phyloP scores from a whole-genome alignment of 2,329 filamentous ascomycete genomes.

The Triangularia setosa region DNA sequence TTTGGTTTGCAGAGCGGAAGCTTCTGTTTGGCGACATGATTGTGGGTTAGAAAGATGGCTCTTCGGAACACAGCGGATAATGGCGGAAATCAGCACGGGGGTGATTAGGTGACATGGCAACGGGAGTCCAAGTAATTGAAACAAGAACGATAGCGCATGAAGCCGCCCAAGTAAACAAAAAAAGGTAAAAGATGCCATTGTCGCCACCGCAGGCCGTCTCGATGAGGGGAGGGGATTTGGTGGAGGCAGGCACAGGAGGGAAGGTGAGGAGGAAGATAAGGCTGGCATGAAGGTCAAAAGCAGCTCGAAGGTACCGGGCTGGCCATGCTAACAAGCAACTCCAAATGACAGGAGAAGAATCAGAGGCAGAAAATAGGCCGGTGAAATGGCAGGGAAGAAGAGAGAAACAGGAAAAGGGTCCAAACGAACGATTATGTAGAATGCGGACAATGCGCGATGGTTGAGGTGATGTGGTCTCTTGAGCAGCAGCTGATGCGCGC shows the following conservation, averaged over 20 bases:
- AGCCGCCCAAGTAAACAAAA: conserved; percentile 20
- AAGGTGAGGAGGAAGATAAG: conserved; percentile 4
- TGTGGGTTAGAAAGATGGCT: conserved; percentile 54
- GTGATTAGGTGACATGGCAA: conserved; percentile 14
- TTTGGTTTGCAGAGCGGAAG: conserved; percentile 30
- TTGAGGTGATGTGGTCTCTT: conserved; percentile 11
- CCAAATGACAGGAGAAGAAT: conserved; percentile 10
- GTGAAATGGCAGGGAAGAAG: conserved; percentile 9
- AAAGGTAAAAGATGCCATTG: conserved; percentile 11
- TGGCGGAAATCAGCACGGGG: conserved; percentile 1
- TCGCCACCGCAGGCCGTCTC: conserved; percentile 8
- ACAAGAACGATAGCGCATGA: conserved; percentile 20
- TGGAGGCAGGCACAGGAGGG: conserved; percentile 1
- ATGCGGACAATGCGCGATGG: not conserved
- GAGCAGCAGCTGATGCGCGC: conserved; percentile 14
- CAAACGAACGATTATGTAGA: conserved; percentile 27
- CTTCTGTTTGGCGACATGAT: conserved; percentile 50
- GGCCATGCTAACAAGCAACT: conserved; percentile 9
- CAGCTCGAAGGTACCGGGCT: conserved; percentile 10
- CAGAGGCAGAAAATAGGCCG: conserved; percentile 5
- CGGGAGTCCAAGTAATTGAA: conserved; percentile 13
- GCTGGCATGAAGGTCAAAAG: conserved; percentile 16
- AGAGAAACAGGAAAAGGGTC: conserved; percentile 16
- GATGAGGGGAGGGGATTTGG: conserved; percentile 9
- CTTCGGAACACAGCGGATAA: conserved; percentile 30